Conservation (phyloP, 176 grass and related monocot genomes). For the Thalia dealbata region DNA sequence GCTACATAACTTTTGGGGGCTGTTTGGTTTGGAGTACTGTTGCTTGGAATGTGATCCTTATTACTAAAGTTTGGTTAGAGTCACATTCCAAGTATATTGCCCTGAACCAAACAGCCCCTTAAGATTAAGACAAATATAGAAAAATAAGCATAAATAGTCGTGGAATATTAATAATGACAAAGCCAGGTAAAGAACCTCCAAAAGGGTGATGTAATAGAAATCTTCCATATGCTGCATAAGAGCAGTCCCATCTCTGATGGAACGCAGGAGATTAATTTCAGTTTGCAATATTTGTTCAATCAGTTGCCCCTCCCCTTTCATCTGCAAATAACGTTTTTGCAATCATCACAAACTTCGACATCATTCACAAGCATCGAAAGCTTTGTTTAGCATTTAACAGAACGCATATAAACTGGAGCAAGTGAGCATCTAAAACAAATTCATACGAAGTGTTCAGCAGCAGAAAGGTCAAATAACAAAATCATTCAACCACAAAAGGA, state of each 20-base stretch:
- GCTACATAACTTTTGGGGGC: not conserved
- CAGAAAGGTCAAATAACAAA: not conserved
- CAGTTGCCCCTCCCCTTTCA: slow-evolving; percentile 92
- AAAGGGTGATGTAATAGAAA: slow-evolving; percentile 92
- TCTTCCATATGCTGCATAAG: slow-evolving; percentile 99
- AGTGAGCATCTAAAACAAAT: not conserved
- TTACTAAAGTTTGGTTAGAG: no score
- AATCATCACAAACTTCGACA: not conserved
- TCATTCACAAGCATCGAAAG: not conserved
- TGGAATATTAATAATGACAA: not conserved
- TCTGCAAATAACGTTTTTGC: slow-evolving; percentile 32
- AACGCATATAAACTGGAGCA: not conserved
- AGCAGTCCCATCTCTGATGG: slow-evolving; percentile 88
- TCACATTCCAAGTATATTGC: no score
- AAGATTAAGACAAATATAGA: not conserved
- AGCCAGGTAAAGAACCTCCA: slow-evolving; percentile 44
- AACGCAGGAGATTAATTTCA: slow-evolving; percentile 85
- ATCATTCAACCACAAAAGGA: not conserved
- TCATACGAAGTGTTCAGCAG: not conserved
- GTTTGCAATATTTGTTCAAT: slow-evolving; percentile 82
- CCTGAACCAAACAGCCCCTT: not conserved
- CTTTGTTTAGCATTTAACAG: slow-evolving; percentile 4
- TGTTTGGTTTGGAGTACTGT: no score
- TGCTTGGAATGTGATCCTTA: no score
- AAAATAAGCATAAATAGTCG: not conserved